Conservation (phyloP, 2,329 filamentous ascomycete species). For the Penicillium brasilianum region DNA sequence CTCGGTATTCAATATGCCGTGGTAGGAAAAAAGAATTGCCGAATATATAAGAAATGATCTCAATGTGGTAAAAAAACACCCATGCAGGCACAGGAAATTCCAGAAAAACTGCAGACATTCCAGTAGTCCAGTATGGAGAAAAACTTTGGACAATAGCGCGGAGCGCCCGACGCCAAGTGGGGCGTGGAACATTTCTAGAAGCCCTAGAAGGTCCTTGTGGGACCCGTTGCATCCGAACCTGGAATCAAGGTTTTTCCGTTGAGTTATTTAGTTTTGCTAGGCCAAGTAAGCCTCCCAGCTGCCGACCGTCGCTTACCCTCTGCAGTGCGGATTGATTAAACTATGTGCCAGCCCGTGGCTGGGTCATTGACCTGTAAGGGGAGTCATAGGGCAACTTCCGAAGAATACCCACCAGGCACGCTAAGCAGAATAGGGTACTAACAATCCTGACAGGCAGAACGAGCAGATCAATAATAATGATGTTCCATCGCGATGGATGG, state of each 20-base stretch:
- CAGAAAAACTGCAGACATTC: neutral
- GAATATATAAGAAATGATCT: neutral
- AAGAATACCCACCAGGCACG: neutral
- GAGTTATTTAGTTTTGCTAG: neutral
- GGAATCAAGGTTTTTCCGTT: conserved; percentile 6
- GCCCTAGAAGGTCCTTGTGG: neutral
- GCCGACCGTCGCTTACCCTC: neutral
- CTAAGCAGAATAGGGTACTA: conserved; percentile 5
- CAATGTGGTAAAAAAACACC: neutral
- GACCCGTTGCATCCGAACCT: conserved; percentile 2
- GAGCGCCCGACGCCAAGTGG: conserved; percentile 6
- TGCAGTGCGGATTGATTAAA: neutral
- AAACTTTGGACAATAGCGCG: neutral
- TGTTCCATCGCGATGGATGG: neutral
- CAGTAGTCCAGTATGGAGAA: neutral
- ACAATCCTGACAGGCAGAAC: conserved; percentile 5
- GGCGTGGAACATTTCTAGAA: conserved; percentile 7
- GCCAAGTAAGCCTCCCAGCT: neutral
- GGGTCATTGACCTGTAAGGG: neutral
- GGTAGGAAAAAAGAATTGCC: neutral
- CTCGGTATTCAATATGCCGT: neutral
- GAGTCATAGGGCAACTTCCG: neutral
- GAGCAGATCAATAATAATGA: neutral
- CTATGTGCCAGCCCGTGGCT: neutral
- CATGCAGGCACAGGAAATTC: neutral